Percentiles rank a stretch among this genome's conserved stretches.
These are phyloP conservation scores for Tylopilus sp. DNA, from an alignment of 1,284 basidiomycete genomes.

Conservation along the genomic window DNA sequence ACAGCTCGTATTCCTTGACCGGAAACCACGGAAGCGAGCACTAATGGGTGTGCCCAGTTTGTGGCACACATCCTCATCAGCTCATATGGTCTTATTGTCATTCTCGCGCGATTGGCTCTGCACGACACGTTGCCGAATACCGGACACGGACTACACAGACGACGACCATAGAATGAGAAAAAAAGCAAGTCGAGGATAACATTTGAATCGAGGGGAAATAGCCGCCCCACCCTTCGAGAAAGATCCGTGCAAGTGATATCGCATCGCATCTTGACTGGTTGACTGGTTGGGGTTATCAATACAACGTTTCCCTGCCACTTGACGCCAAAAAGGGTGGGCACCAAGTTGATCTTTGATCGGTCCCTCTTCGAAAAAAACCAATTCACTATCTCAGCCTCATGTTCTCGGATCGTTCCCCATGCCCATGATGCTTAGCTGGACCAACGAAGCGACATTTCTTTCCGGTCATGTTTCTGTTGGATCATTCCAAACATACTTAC, in stretches of 20 bases:
- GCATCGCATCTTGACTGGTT: not conserved
- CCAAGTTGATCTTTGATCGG: not conserved
- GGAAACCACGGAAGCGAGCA: not conserved
- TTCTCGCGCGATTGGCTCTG: not conserved
- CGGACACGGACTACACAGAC: no score
- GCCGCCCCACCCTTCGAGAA: not conserved
- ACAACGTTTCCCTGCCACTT: not conserved
- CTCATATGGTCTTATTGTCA: not conserved
- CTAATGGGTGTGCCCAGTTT: not conserved
- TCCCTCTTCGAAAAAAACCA: slow-evolving; percentile 2
- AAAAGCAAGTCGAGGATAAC: slow-evolving; percentile 3
- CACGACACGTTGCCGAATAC: not conserved
- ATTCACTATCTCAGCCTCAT: slow-evolving; percentile 13
- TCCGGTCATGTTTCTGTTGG: not conserved
- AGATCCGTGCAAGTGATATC: not conserved
- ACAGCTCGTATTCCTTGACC: not conserved
- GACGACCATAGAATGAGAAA: no score
- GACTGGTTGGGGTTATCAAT: not conserved
- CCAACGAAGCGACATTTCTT: not conserved
- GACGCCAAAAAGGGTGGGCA: not conserved
- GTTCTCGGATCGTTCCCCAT: slow-evolving; percentile 8
- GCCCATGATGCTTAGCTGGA: not conserved
- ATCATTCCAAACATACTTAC: slow-evolving; percentile 1
- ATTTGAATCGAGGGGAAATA: slow-evolving; percentile 4
- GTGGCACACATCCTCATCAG: not conserved